A percentile compares a stretch with the other conserved stretches of the same genome.
Evolutionary conservation across 805 yeast species (phyloP).

Genomic region (Phaffomyces thermotolerans): DNA sequence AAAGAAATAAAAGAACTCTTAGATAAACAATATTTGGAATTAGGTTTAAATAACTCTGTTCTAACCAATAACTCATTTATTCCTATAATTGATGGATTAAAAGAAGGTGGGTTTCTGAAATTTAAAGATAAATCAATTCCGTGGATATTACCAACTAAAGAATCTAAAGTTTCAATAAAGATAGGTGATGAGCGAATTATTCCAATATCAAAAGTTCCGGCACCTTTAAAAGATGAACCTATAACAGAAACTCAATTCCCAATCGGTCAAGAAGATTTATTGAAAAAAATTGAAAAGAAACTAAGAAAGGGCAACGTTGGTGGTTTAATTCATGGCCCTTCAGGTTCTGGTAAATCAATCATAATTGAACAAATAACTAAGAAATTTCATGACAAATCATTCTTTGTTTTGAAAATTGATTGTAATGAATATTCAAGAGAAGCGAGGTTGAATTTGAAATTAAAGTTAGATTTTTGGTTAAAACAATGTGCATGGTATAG

Average conservation of each 20-base stretch:
- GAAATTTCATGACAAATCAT: constrained; percentile 30
- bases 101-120: constrained; percentile 54
- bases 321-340: constrained; percentile 57
- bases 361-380: constrained; percentile 37
- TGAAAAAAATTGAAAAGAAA: constrained; percentile 33
- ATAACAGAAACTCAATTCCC: constrained; percentile 21
- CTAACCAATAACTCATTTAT: constrained; percentile 46
- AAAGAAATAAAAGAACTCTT: constrained; percentile 19
- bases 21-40: constrained; percentile 11
- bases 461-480: constrained; percentile 36
- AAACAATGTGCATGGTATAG: constrained; percentile 63
- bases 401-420: constrained; percentile 42
- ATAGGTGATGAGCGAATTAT: constrained; percentile 38
- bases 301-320: constrained; percentile 44
- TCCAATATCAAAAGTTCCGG: constrained; percentile 17
- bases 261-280: constrained; percentile 49
- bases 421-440: constrained; percentile 56
- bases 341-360: constrained; percentile 79
- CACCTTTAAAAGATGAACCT: neutral
- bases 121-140: constrained; percentile 31
- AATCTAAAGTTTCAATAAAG: constrained; percentile 35
- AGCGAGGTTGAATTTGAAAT: constrained; percentile 38
- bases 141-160: constrained; percentile 35
- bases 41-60: constrained; percentile 25
- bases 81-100: constrained; percentile 44